phyloP scores from a whole-genome alignment of 495 filamentous ascomycete genomes.

The Neurospora hispaniola region DNA sequence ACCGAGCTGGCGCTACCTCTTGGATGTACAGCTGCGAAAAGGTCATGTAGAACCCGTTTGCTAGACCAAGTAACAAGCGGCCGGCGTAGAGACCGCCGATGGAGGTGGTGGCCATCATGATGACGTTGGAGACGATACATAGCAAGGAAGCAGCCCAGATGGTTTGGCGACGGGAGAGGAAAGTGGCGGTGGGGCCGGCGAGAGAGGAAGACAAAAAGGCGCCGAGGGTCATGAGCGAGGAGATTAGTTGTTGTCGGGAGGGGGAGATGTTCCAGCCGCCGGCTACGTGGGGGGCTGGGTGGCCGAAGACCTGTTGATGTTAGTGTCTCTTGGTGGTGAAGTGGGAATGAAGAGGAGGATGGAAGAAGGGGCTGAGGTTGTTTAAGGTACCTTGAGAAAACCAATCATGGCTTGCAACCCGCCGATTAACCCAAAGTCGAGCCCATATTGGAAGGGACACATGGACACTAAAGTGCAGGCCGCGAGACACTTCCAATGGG shows the following conservation, averaged over 20 bases:
- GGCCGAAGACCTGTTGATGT: constrained; percentile 22
- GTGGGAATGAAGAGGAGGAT: no score
- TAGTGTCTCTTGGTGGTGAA: no score
- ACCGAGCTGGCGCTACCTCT: constrained; percentile 37
- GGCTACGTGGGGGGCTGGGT: constrained; percentile 24
- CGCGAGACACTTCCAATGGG: constrained; percentile 25
- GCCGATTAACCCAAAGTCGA: constrained; percentile 48
- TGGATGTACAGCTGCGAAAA: constrained; percentile 44
- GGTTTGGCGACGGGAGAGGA: constrained; percentile 32
- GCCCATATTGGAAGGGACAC: constrained; percentile 48
- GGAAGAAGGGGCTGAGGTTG: no score
- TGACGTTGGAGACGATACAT: constrained; percentile 35
- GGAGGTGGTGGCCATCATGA: constrained; percentile 42
- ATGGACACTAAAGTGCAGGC: constrained; percentile 36
- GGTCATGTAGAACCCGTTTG: constrained; percentile 45
- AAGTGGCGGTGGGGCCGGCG: constrained; percentile 37
- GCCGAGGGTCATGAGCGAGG: constrained; percentile 45
- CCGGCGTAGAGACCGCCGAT: constrained; percentile 43
- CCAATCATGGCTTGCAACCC: constrained; percentile 50
- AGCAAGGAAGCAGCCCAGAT: constrained; percentile 38
- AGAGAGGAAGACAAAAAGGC: constrained; percentile 42
- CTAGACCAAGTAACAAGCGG: constrained; percentile 41
- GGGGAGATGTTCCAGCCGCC: constrained; percentile 42
- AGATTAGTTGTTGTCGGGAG: constrained; percentile 41
- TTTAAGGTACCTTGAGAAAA: constrained; percentile 33